Conservation (phyloP, 1,284 basidiomycete species). For the Tylopilus sp. region DNA sequence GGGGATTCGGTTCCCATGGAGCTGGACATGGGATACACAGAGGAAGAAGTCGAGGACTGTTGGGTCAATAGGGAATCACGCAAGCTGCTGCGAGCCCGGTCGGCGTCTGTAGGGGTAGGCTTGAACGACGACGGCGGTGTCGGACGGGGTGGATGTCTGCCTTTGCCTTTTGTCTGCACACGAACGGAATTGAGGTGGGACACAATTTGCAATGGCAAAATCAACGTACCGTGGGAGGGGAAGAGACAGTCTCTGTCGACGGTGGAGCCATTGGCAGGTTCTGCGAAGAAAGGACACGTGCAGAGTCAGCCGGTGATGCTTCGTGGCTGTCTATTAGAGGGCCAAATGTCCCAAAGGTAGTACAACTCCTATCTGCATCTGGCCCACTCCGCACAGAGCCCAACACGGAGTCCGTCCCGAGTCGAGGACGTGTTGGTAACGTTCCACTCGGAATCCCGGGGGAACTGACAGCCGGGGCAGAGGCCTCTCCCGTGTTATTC, state of each 20-base stretch:
- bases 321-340: conserved; percentile 21
- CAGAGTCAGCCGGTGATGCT: conserved; percentile 1
- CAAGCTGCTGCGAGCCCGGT: conserved; percentile 33
- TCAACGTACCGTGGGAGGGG: conserved; percentile 24
- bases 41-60: conserved; percentile 63
- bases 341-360: conserved; percentile 27
- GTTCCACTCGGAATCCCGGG: conserved; percentile 11
- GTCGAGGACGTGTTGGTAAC: conserved; percentile 14
- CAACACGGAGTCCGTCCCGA: conserved; percentile 10
- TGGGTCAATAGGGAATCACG: conserved; percentile 54
- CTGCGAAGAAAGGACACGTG: conserved; percentile 1
- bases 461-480: conserved; percentile 4
- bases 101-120: conserved; percentile 25
- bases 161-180: conserved; percentile 31
- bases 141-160: conserved; percentile 26
- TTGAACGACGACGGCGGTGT: conserved; percentile 38
- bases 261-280: conserved; percentile 11
- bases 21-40: conserved; percentile 70
- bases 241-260: conserved; percentile 12
- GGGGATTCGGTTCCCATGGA: conserved; percentile 57
- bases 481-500: conserved; percentile 13
- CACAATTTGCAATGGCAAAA: conserved; percentile 8
- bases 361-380: conserved; percentile 27
- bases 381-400: conserved; percentile 5
- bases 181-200: conserved; percentile 16